A percentile compares a stretch with the other conserved stretches of the same genome.
These are phyloP conservation scores for Pleurotus ostreatus DNA, from an alignment of 768 basidiomycete species.

Conservation along the genomic window DNA sequence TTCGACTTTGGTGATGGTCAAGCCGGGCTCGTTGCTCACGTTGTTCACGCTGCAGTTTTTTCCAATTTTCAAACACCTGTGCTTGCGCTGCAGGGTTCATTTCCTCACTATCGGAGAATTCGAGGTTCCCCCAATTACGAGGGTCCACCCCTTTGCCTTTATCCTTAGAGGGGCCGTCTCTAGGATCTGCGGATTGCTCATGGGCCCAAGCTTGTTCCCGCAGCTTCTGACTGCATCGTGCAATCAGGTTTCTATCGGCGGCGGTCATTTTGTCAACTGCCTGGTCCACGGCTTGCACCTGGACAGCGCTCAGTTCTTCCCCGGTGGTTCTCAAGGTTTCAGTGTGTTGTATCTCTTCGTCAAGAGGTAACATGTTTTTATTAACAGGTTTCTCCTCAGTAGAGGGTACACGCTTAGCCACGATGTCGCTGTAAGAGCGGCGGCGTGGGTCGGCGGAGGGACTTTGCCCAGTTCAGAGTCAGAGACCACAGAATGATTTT, in stretches of 20 bases:
- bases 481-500: not conserved
- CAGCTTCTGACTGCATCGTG: not conserved
- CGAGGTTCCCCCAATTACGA: slow-evolving; percentile 19
- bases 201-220: not conserved
- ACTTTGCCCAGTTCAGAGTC: not conserved
- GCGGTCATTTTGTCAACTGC: not conserved
- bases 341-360: not conserved
- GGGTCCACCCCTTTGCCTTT: slow-evolving; percentile 21
- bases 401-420: not conserved
- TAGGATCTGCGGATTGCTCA: not conserved
- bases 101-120: slow-evolving; percentile 9
- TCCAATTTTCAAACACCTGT: slow-evolving; percentile 2
- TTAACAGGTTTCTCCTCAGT: not conserved
- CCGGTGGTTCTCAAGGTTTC: not conserved
- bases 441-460: not conserved
- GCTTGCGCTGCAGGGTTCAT: slow-evolving; percentile 14
- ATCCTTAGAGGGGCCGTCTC: slow-evolving; percentile 3
- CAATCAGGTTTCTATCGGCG: not conserved
- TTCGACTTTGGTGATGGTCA: not conserved
- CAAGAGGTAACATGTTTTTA: not conserved
- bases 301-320: not conserved
- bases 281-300: not conserved
- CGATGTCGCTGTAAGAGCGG: not conserved
- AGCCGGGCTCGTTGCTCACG: too few relatives aligned
- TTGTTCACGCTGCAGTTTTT: not conserved